phyloP scores from a whole-genome alignment of 192 early-diverging fungal species.

The Chytriomyces sp. region DNA sequence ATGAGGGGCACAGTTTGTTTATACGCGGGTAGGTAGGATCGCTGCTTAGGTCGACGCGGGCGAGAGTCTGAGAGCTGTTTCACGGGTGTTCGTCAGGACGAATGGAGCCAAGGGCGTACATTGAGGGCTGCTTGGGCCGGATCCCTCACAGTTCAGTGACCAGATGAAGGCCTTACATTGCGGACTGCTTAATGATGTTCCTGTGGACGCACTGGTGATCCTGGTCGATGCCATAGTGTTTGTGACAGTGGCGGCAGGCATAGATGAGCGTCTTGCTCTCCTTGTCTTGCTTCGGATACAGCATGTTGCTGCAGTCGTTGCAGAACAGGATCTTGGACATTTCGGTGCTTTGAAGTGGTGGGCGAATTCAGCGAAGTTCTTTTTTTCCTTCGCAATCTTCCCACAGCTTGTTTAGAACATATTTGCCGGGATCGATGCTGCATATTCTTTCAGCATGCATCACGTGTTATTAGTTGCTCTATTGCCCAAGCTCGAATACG shows the following conservation, averaged over 20 bases:
- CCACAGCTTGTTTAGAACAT: no score
- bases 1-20: slow-evolving; percentile 43
- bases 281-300: slow-evolving; percentile 57
- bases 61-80: slow-evolving; percentile 49
- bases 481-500: no score
- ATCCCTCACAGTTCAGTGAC: not conserved
- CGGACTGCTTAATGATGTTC: slow-evolving; percentile 43
- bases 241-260: slow-evolving; percentile 57
- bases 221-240: slow-evolving; percentile 37
- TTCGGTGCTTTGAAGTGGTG: no score
- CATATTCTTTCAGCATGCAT: no score
- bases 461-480: no score
- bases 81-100: not conserved
- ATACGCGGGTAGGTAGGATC: slow-evolving; percentile 58
- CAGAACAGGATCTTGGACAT: slow-evolving; percentile 26
- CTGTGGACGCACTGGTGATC: slow-evolving; percentile 47
- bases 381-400: no score
- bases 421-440: no score
- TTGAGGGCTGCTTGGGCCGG: not conserved
- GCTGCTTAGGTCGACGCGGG: slow-evolving; percentile 43
- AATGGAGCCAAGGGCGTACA: no score
- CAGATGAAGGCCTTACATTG: slow-evolving; percentile 36
- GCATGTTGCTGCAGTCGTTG: slow-evolving; percentile 34
- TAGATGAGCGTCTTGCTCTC: slow-evolving; percentile 40
- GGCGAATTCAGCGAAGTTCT: no score